A percentile compares a stretch with the other conserved stretches of the same genome.
These are phyloP conservation scores for slime mould (Dictyostelium discoideum) DNA, from an alignment of 78 protist genomes.

Conservation along the genomic window dicty_2.7 NC_007089.4:5253501-5254000, in stretches of 20 bases:
- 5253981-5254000: not conserved
- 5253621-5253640: slow-evolving; percentile 13
- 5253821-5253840: not conserved
- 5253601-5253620: not conserved
- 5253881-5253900: not conserved
- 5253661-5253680: slow-evolving; percentile 4
- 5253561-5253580: not conserved
- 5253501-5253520: not conserved
- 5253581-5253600: not conserved
- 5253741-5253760: not conserved
- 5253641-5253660: not conserved
- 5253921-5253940: not conserved
- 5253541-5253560: not conserved
- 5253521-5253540: not conserved
- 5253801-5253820: too few species aligned
- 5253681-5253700: not conserved
- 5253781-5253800: not conserved
- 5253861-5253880: not conserved
- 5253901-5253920: too few species aligned
- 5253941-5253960: not conserved
- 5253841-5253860: not conserved
- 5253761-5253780: not conserved
- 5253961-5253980: not conserved
- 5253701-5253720: not conserved
- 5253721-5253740: not conserved